A percentile compares a stretch with the other conserved stretches of the same genome.
These are phyloP conservation scores for Pythium vanterpoolii DNA, from an alignment of 352 stramenopile genomes.

Conservation along the genomic window DNA sequence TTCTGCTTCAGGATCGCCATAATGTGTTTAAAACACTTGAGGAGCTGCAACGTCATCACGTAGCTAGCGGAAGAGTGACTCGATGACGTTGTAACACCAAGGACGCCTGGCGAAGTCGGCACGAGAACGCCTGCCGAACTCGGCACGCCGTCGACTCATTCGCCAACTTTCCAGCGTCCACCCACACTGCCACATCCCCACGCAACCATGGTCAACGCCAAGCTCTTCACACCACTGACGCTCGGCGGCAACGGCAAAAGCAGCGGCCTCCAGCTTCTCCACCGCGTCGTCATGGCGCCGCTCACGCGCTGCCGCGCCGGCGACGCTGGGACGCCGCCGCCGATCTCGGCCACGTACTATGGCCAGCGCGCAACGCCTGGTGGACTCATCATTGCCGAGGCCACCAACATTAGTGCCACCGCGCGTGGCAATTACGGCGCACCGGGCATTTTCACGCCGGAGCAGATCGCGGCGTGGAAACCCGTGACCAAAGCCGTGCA, in stretches of 20 bases:
- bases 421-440: slow-evolving; percentile 17
- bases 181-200: not conserved
- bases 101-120: too few species aligned
- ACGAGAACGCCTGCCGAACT: too few species aligned
- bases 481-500: not conserved
- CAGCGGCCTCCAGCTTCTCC: slow-evolving; percentile 9
- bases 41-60: slow-evolving; percentile 2
- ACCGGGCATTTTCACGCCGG: slow-evolving; percentile 25
- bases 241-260: slow-evolving; percentile 21
- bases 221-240: slow-evolving; percentile 23
- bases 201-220: slow-evolving; percentile 5
- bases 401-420: slow-evolving; percentile 4
- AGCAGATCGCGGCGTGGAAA: slow-evolving; percentile 12
- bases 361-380: slow-evolving; percentile 24
- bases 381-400: slow-evolving; percentile 38
- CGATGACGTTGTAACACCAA: too few species aligned
- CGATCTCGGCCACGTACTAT: slow-evolving; percentile 9
- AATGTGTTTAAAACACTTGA: slow-evolving; percentile 71
- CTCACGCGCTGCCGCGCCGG: slow-evolving; percentile 26
- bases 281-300: slow-evolving; percentile 39
- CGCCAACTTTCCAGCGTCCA: not conserved
- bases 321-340: not conserved
- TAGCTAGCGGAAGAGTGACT: too few species aligned
- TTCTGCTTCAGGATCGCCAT: slow-evolving; percentile 19
- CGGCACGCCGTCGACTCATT: slow-evolving; percentile 5